phyloP scores from a whole-genome alignment of 441 rosid species.

The Erodium moschatum region DNA sequence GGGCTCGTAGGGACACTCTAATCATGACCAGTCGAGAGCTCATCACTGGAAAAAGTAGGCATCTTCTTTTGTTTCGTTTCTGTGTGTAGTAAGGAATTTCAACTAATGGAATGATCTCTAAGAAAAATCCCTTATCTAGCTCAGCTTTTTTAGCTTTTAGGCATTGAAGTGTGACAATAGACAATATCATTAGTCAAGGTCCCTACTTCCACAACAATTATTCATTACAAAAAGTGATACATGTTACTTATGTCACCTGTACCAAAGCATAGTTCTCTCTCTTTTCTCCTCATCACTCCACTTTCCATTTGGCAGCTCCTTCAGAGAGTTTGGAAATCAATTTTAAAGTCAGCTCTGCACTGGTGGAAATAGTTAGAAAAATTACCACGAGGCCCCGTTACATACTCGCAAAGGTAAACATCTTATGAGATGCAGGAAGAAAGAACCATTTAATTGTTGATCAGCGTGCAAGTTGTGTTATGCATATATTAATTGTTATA shows the following conservation, averaged over 20 bases:
- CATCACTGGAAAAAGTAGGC: conserved; percentile 72
- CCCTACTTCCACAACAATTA: not conserved
- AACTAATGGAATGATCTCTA: not conserved
- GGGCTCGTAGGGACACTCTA: conserved; percentile 57
- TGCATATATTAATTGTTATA: conserved; percentile 21
- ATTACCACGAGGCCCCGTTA: conserved; percentile 79
- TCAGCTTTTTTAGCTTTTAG: too few relatives aligned
- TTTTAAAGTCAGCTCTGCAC: conserved; percentile 90
- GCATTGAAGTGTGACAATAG: not conserved
- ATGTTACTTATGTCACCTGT: not conserved
- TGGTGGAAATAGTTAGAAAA: conserved; percentile 78
- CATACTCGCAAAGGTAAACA: conserved; percentile 81
- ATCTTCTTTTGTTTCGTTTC: conserved; percentile 7
- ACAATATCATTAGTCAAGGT: not conserved
- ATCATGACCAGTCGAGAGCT: conserved; percentile 91
- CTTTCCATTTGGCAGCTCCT: conserved; percentile 48
- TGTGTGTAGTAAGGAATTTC: conserved; percentile 6
- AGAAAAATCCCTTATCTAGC: not conserved
- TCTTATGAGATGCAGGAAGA: too few relatives aligned
- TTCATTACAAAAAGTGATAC: conserved; percentile 4
- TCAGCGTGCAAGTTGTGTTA: not conserved
- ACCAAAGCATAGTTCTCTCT: not conserved
- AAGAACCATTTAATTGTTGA: too few relatives aligned
- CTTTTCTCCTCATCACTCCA: conserved; percentile 6
- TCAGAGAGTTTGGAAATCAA: conserved; percentile 89